phyloP scores from a whole-genome alignment of 2,329 filamentous ascomycete genomes.

The Coniella vitis region DNA sequence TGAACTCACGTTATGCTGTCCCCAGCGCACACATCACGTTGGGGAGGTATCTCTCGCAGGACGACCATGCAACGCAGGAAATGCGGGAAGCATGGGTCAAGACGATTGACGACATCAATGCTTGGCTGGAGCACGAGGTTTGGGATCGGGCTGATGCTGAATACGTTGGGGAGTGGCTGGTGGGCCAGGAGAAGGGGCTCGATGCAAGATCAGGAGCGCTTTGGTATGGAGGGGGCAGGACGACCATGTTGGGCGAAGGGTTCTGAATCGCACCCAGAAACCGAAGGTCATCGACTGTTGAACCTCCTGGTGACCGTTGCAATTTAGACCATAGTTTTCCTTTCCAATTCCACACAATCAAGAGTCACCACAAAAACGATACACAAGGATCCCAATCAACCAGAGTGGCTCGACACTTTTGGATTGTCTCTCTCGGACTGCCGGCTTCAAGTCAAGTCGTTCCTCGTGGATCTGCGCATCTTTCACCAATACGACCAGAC shows the following conservation, averaged over 20 bases:
- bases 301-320: background rate
- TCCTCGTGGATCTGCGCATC: slow-evolving; percentile 4
- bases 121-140: slow-evolving; percentile 61
- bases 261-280: slow-evolving; percentile 33
- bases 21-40: slow-evolving; percentile 88
- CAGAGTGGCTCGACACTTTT: slow-evolving; percentile 10
- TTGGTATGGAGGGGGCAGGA: slow-evolving; percentile 83
- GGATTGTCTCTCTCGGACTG: slow-evolving; percentile 9
- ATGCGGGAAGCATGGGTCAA: slow-evolving; percentile 60
- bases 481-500: slow-evolving; percentile 9
- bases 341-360: background rate
- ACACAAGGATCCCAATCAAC: too few relatives aligned
- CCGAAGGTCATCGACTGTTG: too few relatives aligned
- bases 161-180: slow-evolving; percentile 66
- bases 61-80: slow-evolving; percentile 53
- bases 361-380: background rate
- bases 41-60: slow-evolving; percentile 65
- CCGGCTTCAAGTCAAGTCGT: slow-evolving; percentile 4
- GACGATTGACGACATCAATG: slow-evolving; percentile 70
- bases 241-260: slow-evolving; percentile 55
- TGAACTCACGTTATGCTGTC: slow-evolving; percentile 77
- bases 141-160: slow-evolving; percentile 51
- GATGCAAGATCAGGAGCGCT: slow-evolving; percentile 67
- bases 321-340: background rate
- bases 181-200: slow-evolving; percentile 79